Conservation (phyloP, 1,284 basidiomycete species). For the Coniferiporia sulphurascens region DNA sequence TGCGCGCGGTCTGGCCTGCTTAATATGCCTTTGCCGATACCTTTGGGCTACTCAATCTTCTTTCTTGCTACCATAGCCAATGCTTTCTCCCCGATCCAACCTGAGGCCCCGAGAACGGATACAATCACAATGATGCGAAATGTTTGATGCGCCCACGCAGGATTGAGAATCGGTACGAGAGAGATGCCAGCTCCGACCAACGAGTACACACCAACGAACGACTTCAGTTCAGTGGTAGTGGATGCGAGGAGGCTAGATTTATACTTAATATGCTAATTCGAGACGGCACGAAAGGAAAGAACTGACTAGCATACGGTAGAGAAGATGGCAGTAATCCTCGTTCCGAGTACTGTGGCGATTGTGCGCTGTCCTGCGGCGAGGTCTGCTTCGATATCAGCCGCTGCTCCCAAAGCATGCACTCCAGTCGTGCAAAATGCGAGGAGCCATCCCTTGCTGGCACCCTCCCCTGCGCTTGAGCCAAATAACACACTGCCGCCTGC, state of each 20-base stretch:
- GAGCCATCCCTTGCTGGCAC: slow-evolving; percentile 20
- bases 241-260: slow-evolving; percentile 1
- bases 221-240: slow-evolving; percentile 7
- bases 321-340: slow-evolving; percentile 18
- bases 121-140: slow-evolving; percentile 19
- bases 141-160: slow-evolving; percentile 11
- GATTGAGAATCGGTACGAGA: slow-evolving; percentile 14
- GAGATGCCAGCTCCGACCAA: slow-evolving; percentile 13
- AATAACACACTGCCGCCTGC: background rate
- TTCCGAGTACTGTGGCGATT: slow-evolving; percentile 23
- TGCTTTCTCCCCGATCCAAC: slow-evolving; percentile 17
- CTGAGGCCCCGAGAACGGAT: slow-evolving; percentile 13
- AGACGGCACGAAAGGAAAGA: background rate
- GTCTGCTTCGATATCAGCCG: slow-evolving; percentile 24
- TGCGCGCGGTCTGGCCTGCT: no score
- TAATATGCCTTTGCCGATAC: background rate
- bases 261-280: background rate
- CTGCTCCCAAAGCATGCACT: slow-evolving; percentile 24
- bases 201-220: slow-evolving; percentile 14
- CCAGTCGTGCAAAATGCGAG: slow-evolving; percentile 23
- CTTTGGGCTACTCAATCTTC: background rate
- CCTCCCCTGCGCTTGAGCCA: background rate
- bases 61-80: background rate
- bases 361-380: slow-evolving; percentile 23
- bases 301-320: slow-evolving; percentile 23